Evolutionary conservation across 352 stramenopile species (phyloP), one percentile per base, ranked within the genome.

Genomic region (Phytophthora rubi): DNA sequence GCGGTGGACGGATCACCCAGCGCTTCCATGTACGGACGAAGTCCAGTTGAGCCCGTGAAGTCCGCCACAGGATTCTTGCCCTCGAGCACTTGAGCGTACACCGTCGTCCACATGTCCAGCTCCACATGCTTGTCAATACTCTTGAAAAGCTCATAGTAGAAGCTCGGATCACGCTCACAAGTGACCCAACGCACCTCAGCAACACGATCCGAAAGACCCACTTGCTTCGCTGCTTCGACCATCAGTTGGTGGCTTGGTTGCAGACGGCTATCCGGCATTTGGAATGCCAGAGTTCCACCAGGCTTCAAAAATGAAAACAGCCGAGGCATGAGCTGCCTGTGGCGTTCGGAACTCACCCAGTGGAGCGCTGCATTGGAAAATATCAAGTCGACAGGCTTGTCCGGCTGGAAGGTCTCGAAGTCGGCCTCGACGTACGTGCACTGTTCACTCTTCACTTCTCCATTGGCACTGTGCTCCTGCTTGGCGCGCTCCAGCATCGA

Each of bases 101-200:
- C 72, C n/a, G 80, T 79, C 5, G 68, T 57, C 86, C 85, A 94
- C 77, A 94, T 86, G 59, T 93, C 82, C 7, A 92, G 53, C 21
- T 77, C 61, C 2, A 60, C 62, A 5, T 30, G 21, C 1, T 21
- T 30, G 9, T 72, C 72, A 18, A 75, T 51, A 7, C 37, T 9
- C 13, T 80, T 75, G 49, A 91, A 86, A 26, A 92, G 76, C 52
- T 91, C 75, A 48, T 93, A 94, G 81, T 93, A 94, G 56, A 83
- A 91, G 7, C 28, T 57, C 32, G 85, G 77, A 6, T 93, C 82
- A 8, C 72, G 68, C 47, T 93, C 85, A 57, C 80, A 91, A 16
- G 82, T 92, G 26, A 93, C 83, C 83, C 79, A 91, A 18, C 86
- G 85, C 49, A 92, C 85, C 23, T 62, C 69, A 4, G 75, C 70